Percentiles rank a stretch among this genome's conserved stretches.
Evolutionary conservation across 2,329 filamentous ascomycete genomes (phyloP).

Genomic region (Emergomyces orientalis): DNA sequence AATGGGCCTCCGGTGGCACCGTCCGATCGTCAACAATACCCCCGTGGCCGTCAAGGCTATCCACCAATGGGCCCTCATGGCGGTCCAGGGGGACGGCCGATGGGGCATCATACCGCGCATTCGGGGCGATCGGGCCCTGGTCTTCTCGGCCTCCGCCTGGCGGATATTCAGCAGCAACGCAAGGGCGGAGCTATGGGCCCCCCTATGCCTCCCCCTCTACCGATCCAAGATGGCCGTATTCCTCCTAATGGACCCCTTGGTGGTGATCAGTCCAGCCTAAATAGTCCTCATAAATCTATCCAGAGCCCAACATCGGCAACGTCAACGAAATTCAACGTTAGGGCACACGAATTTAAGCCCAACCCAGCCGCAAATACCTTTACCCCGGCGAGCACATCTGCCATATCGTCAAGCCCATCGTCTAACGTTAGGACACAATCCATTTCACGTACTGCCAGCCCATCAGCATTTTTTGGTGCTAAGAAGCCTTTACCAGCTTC

Average conservation of each 20-base stretch:
- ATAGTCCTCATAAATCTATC: conserved; percentile 36
- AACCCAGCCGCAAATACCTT: conserved; percentile 73
- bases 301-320: conserved; percentile 46
- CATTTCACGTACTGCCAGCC: conserved; percentile 40
- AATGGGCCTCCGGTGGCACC: conserved; percentile 25
- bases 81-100: conserved; percentile 31
- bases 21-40: conserved; percentile 41
- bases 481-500: conserved; percentile 59
- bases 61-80: conserved; percentile 40
- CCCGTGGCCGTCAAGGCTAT: conserved; percentile 40
- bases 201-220: conserved; percentile 45
- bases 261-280: conserved; percentile 42
- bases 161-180: conserved; percentile 45
- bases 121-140: conserved; percentile 35
- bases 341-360: conserved; percentile 70
- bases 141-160: conserved; percentile 43
- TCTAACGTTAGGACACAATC: conserved; percentile 47
- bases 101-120: conserved; percentile 36
- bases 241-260: conserved; percentile 60
- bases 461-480: conserved; percentile 52
- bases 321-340: conserved; percentile 51
- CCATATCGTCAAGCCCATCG: conserved; percentile 62
- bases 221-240: conserved; percentile 56
- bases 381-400: conserved; percentile 55
- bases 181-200: conserved; percentile 33